Evolutionary conservation across 2,329 filamentous ascomycete species (phyloP).

Genomic region (Talaromyces sp.): DNA sequence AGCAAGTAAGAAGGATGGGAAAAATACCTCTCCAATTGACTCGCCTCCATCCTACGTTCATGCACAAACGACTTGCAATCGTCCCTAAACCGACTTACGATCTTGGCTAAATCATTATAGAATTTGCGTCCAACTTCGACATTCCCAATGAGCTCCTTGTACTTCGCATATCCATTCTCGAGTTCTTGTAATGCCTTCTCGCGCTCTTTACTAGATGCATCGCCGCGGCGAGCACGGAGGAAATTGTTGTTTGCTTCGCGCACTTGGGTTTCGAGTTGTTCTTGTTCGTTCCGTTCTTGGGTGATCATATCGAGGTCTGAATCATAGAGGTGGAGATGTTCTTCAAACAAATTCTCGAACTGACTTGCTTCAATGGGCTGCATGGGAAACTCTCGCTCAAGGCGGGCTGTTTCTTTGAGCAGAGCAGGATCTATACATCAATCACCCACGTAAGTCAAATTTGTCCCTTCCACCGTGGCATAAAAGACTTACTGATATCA

Average conservation of each 20-base stretch:
- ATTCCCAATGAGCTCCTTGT: constrained; percentile 92
- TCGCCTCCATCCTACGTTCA: constrained; percentile 73
- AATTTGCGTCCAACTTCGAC: constrained; percentile 89
- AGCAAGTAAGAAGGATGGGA: background rate
- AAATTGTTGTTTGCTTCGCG: constrained; percentile 75
- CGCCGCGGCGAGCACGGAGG: constrained; percentile 63
- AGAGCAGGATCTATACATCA: constrained; percentile 61
- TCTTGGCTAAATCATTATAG: constrained; percentile 90
- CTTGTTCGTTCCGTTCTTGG: constrained; percentile 71
- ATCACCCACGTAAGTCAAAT: background rate
- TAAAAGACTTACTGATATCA: constrained; percentile 64
- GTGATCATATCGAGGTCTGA: constrained; percentile 65
- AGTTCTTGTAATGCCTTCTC: constrained; percentile 82
- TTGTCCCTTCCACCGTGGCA: background rate
- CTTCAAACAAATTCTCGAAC: constrained; percentile 87
- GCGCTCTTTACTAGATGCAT: constrained; percentile 64
- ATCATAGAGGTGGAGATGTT: constrained; percentile 75
- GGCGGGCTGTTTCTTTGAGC: constrained; percentile 71
- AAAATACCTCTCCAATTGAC: constrained; percentile 67
- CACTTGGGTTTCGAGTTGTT: constrained; percentile 63
- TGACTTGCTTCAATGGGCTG: constrained; percentile 80
- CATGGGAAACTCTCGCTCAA: constrained; percentile 81
- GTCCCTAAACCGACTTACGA: constrained; percentile 80
- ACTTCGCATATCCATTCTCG: constrained; percentile 89
- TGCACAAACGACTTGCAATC: constrained; percentile 73